Evolutionary conservation across 495 filamentous ascomycete species (phyloP).

Genomic region (Penicillium soppii): DNA sequence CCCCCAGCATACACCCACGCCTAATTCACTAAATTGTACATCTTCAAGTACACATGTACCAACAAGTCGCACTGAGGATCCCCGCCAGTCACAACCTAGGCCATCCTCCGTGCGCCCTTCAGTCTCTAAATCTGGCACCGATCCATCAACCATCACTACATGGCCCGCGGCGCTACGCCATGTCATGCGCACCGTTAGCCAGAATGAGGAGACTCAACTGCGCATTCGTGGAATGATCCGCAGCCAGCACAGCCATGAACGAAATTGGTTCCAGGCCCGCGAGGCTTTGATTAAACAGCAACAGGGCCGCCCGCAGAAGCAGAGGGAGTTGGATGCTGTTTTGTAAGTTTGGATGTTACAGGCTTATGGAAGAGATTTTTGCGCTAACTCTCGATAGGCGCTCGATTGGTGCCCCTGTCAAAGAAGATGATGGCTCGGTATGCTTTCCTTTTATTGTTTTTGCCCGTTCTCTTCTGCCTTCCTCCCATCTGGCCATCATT

Average conservation of each 20-base stretch:
- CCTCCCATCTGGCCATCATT: too few species aligned
- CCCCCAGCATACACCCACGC: not conserved
- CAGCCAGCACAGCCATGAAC: slow-evolving; percentile 63
- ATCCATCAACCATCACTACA: slow-evolving; percentile 61
- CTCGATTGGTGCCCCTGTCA: slow-evolving; percentile 42
- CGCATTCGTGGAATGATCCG: slow-evolving; percentile 56
- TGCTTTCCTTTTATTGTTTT: slow-evolving; percentile 4
- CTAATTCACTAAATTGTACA: not conserved
- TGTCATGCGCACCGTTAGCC: slow-evolving; percentile 57
- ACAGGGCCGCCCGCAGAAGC: slow-evolving; percentile 44
- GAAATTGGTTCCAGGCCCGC: slow-evolving; percentile 60
- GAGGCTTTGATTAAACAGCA: slow-evolving; percentile 54
- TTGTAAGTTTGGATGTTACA: slow-evolving; percentile 30
- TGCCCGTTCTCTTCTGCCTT: not conserved
- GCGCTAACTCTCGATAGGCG: slow-evolving; percentile 22
- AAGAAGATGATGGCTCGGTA: slow-evolving; percentile 32
- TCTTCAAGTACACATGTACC: too few species aligned
- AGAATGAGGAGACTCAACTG: slow-evolving; percentile 44
- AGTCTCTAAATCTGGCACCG: slow-evolving; percentile 14
- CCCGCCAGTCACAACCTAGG: slow-evolving; percentile 5
- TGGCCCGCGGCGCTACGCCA: slow-evolving; percentile 63
- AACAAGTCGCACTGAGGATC: slow-evolving; percentile 6
- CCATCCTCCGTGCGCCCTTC: slow-evolving; percentile 1
- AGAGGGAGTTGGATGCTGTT: slow-evolving; percentile 53
- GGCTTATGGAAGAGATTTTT: not conserved